Evolutionary conservation across 768 basidiomycete genomes (phyloP), one percentile per base, ranked within the genome.

Genomic region (Cantharellus anzutake): DNA sequence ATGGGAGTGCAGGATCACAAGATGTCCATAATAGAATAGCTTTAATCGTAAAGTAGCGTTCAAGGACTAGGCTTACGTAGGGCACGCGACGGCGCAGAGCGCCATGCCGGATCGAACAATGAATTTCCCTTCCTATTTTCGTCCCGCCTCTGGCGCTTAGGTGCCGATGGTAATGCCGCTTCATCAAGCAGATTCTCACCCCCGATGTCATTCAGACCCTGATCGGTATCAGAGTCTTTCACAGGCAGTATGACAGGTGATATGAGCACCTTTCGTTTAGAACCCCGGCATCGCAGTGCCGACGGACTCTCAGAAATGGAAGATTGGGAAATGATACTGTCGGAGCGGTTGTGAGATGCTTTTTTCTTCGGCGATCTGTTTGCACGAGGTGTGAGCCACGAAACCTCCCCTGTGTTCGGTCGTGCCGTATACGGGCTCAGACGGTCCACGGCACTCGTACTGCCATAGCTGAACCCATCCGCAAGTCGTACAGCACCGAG

Each of bases 231-330:
- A 48, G 44, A 48, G 44, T 48, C 44, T 48, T 48, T 48, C 52
- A 56, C 52, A 4, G 61, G 61, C 34, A 62, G 56, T 3, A 62
- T 20, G 4, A 44, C 55, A 5, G 61, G 61, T 40, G 61, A 62
- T n/a, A 62, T 57, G 35, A 56, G 14, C 42, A 62, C 20, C 34
- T 55, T 55, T 11, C 52, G 52, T 37, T 55, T 55, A 11, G 11
- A 14, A 11, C 11, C 11, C 11, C 52, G 7, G 11, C 52, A 11
- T 11, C 52, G 11, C 34, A 11, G 11, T 37, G 44, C 11, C 44
- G 11, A 11, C 11, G 44, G 44, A 11, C 44, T 29, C 44, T 11
- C 11, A 29, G 20, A 29, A 29, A 29, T 29, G 20, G 20, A 29
- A 29, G 20, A 29, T 29, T 29, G 20, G 20, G 20, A 29, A 29